phyloP scores from a whole-genome alignment of 2,329 filamentous ascomycete species.

The Fusarium luffae region DNA sequence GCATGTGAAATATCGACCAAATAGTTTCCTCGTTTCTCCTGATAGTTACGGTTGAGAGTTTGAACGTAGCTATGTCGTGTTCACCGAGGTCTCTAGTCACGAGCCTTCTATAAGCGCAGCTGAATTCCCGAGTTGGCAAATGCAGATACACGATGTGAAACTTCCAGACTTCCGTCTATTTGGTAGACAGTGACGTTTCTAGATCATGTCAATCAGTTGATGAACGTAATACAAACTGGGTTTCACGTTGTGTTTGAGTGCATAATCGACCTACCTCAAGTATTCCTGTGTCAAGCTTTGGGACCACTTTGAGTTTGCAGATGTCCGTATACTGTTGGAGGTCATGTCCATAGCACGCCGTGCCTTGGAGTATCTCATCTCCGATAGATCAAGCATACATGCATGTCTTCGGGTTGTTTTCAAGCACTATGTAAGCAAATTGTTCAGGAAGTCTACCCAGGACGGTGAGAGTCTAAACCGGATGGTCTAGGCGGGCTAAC shows the following conservation, averaged over 20 bases:
- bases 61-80: neutral
- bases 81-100: neutral
- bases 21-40: neutral
- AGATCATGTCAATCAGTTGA: neutral
- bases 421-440: neutral
- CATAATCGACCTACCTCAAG: constrained; percentile 2
- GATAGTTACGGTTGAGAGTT: neutral
- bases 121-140: neutral
- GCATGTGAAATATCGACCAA: constrained; percentile 15
- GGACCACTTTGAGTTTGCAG: neutral
- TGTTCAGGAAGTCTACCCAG: constrained; percentile 14
- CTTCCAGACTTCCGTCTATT: neutral
- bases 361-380: neutral
- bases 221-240: neutral
- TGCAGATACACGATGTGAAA: neutral
- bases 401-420: neutral
- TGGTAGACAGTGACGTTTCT: neutral
- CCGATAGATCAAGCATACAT: neutral
- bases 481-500: constrained; percentile 33
- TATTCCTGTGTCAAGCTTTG: neutral
- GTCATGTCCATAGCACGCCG: neutral
- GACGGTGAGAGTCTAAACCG: constrained; percentile 32
- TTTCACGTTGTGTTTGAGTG: neutral
- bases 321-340: neutral
- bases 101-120: neutral